Base-by-base conservation (phyloP, 805 yeast genomes). In the Grigorovia yakushimaensis region DNA sequence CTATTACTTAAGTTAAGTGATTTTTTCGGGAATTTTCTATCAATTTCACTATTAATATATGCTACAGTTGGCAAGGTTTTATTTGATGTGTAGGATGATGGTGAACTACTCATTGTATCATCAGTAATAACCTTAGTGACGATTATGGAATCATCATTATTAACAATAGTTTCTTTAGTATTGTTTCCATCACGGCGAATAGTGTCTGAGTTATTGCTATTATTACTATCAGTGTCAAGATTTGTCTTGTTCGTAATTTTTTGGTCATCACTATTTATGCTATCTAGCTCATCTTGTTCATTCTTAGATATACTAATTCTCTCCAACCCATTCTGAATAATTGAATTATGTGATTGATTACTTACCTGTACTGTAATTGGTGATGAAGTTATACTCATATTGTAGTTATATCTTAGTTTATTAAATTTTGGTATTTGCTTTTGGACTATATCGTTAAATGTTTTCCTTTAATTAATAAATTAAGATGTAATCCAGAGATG, bases 31-130 rank as follows among this genome's bases (percentile, higher is more conserved):
- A 22, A 22, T 18, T n/a, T 37, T 7, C 24, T 27, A 33, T 27
- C 33, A 22, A n/a, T 33, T 24, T 30, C 36, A 10, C 36, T n/a
- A 33, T 33, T 33, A 33, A 17, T 17, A 21, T 22, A n/a, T 11
- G 36, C 13, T 17, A 21, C 35, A 11, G 30, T 27, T 19, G 36
- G 33, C 21, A 36, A 21, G 15, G 21, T 42, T 17, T 33, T 45
- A 22, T 27, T 46, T n/a, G 54, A 46, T 13, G 40, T 41, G 10
- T 22, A 46, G n/a, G 55, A 52, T 10, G 53, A 36, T 17, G 51
- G 52, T 13, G 55, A 51, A 39, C 55, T 52, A 45, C 55, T 51
- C 49, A 52, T 41, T 15, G 55, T 46, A 22, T 52, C 55, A 6
- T 50, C 51, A 11, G 53, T 48, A 15, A 53, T 46, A 8, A 46